Base-by-base conservation (phyloP, 345 rosid genomes). In the Syzygium jambos region DNA sequence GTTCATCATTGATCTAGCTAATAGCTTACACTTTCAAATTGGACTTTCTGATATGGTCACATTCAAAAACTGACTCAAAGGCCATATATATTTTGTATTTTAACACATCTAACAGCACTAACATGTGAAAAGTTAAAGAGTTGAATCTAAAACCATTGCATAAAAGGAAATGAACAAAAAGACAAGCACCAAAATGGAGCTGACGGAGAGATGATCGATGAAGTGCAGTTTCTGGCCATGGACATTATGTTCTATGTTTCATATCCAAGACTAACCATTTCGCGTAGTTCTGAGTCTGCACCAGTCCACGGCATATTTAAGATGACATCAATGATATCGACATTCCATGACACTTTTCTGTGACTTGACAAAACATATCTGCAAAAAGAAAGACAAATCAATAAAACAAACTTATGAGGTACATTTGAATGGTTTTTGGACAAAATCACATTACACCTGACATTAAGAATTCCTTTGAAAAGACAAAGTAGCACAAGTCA, bases 291-390 rank as follows among this genome's bases (percentile, higher is more conserved):
- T 77, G 92, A 90, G 87, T 86, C 88, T 68, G 88, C 89, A 88
- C 91, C 89, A 86, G 84, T 86, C 91, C 93, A 92, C 59, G 95
- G 98, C 89, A 96, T 57, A 89, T 87, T 88, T 82, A 96, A 55
- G 85, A 89, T 89, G 84, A 95, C 86, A 90, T 91, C 85, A 78
- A 85, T 89, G 91, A 95, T 85, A 65, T 88, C 92, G 87, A 96
- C 87, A 86, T 97, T 93, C 98, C 94, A 97, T 23, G 87, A 88
- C 86, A 96, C 88, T 91, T 92, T 94, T 86, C 87, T 92, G 85
- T 88, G 95, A 90, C 89, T 92, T 87, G 98, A 93, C 87, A 96
- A 90, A 84, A 94, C 87, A 85, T 91, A 95, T 86, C 99, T 97
- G 94, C 93, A 89, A 89, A 89, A 88, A 78, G 83, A 78, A 65